These are phyloP conservation scores for Coemansia sp. DNA, from an alignment of 192 early-diverging fungal genomes.

Conservation along the genomic window DNA sequence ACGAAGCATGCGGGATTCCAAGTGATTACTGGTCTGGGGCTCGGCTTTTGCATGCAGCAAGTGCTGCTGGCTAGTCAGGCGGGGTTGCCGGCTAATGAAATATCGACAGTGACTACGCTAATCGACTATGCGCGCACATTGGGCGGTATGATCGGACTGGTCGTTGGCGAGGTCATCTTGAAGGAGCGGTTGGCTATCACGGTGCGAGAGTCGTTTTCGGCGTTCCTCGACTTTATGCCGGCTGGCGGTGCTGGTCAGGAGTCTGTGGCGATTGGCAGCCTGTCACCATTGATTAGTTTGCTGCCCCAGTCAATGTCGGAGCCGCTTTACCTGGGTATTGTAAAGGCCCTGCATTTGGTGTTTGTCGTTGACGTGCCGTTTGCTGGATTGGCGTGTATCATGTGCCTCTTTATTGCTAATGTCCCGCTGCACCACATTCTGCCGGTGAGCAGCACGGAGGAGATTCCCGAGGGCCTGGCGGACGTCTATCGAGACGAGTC, in stretches of 20 bases:
- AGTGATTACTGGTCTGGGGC: conserved; percentile 37
- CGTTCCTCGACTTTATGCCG: conserved; percentile 4
- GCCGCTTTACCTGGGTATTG: conserved; percentile 32
- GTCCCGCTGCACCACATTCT: conserved; percentile 38
- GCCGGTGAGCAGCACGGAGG: conserved; percentile 24
- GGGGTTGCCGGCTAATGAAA: conserved; percentile 32
- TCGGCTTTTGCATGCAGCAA: conserved; percentile 53
- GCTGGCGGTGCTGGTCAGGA: conserved; percentile 21
- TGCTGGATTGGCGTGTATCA: conserved; percentile 36
- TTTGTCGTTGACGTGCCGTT: conserved; percentile 50
- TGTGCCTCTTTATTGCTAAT: conserved; percentile 38
- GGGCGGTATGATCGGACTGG: conserved; percentile 54
- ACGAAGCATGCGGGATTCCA: conserved; percentile 32
- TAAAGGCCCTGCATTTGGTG: conserved; percentile 36
- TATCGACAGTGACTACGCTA: conserved; percentile 50
- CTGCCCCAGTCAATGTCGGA: conserved; percentile 14
- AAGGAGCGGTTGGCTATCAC: conserved; percentile 45
- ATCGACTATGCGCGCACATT: conserved; percentile 50
- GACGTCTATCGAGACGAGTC: not conserved
- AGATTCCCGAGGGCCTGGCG: conserved; percentile 23
- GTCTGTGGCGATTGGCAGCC: conserved; percentile 20
- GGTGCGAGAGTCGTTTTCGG: conserved; percentile 15
- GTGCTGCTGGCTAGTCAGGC: conserved; percentile 45
- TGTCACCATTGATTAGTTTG: conserved; percentile 37
- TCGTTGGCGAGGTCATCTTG: conserved; percentile 44